phyloP scores from a whole-genome alignment of 2,329 filamentous ascomycete genomes.

The Colletotrichum scovillei region DNA sequence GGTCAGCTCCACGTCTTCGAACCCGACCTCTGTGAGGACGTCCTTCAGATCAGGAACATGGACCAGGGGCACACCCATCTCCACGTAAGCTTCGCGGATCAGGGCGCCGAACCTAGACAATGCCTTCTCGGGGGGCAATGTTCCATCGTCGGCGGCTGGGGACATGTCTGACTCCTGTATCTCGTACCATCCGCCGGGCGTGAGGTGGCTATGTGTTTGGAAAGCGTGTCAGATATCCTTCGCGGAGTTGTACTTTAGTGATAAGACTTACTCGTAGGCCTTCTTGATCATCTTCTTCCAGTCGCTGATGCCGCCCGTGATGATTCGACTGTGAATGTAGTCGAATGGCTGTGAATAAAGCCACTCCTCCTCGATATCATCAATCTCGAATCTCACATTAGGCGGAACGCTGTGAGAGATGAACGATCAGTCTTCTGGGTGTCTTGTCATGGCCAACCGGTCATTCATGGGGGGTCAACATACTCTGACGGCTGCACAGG shows the following conservation, averaged over 20 bases:
- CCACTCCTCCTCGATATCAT: slow-evolving; percentile 55
- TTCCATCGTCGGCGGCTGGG: slow-evolving; percentile 54
- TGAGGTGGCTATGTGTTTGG: slow-evolving; percentile 40
- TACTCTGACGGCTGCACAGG: not conserved
- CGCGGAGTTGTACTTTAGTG: slow-evolving; percentile 43
- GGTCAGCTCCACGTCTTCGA: slow-evolving; percentile 60
- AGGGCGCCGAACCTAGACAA: slow-evolving; percentile 44
- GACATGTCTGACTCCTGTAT: slow-evolving; percentile 54
- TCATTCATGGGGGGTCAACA: not conserved
- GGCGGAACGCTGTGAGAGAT: slow-evolving; percentile 47
- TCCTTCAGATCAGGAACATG: slow-evolving; percentile 37
- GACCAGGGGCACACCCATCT: slow-evolving; percentile 44
- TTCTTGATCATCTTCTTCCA: not conserved
- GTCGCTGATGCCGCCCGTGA: slow-evolving; percentile 25
- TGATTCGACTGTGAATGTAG: slow-evolving; percentile 38
- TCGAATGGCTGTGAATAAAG: slow-evolving; percentile 45
- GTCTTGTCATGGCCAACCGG: slow-evolving; percentile 52
- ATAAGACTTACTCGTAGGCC: not conserved
- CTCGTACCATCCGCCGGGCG: slow-evolving; percentile 56
- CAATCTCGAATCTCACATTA: slow-evolving; percentile 57
- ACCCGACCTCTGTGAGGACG: slow-evolving; percentile 60
- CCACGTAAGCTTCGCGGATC: slow-evolving; percentile 44
- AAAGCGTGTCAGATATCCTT: not conserved
- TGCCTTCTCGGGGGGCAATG: slow-evolving; percentile 39
- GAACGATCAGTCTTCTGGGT: not conserved